Evolutionary conservation across 495 filamentous ascomycete genomes (phyloP).

Genomic region (Tuber umbilicatum): DNA sequence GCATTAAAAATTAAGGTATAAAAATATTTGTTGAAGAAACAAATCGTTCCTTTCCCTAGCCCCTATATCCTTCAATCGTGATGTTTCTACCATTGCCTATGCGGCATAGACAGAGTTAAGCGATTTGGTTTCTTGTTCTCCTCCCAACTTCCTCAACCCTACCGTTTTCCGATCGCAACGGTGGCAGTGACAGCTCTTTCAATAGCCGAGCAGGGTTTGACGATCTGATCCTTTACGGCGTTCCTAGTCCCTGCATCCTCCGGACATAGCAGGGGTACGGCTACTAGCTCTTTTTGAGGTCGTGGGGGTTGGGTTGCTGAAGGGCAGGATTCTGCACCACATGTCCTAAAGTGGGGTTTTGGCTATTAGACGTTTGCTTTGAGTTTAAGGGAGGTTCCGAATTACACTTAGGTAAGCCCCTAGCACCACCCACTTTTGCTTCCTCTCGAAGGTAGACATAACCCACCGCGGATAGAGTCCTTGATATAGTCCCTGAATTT

Average conservation of each 20-base stretch:
- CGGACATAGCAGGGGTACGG: too few species aligned
- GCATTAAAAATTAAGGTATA: neutral
- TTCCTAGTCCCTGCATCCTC: too few species aligned
- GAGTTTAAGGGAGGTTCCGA: too few species aligned
- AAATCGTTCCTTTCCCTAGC: neutral
- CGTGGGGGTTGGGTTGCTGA: too few species aligned
- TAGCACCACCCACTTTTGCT: too few species aligned
- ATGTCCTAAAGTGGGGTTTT: too few species aligned
- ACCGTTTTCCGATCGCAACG: neutral
- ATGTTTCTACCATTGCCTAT: neutral
- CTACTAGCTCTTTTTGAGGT: too few species aligned
- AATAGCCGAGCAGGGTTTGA: neutral
- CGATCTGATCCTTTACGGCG: neutral
- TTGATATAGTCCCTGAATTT: fast-evolving
- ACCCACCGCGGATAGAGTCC: too few species aligned
- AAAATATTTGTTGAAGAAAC: neutral
- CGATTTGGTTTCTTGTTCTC: neutral
- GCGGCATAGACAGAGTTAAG: neutral
- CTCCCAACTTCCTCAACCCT: neutral
- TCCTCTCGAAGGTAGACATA: too few species aligned
- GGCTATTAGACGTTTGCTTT: too few species aligned
- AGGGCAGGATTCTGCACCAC: too few species aligned
- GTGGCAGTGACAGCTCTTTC: neutral
- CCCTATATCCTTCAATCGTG: neutral
- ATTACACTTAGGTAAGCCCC: too few species aligned